Evolutionary conservation across 2,329 filamentous ascomycete species (phyloP).

Genomic region (Nothomitra cinnamomea): DNA sequence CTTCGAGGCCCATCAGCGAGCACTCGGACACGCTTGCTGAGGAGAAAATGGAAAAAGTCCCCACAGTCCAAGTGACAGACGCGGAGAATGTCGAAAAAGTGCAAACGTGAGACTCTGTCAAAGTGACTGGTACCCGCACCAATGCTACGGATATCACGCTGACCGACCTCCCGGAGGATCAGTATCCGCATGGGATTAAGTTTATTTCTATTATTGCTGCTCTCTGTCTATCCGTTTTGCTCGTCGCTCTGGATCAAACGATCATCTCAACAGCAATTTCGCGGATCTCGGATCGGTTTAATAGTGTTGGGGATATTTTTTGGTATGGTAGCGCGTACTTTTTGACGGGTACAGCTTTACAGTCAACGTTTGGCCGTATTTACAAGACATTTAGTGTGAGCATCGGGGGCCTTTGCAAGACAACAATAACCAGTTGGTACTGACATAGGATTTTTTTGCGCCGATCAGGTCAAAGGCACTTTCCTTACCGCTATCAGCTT

Average conservation of each 20-base stretch:
- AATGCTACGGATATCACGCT: background rate
- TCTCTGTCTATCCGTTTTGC: constrained; percentile 12
- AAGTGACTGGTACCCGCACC: background rate
- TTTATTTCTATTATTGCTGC: constrained; percentile 10
- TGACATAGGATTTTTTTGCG: background rate
- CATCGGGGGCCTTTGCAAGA: too few species aligned
- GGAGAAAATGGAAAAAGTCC: too few species aligned
- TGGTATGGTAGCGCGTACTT: constrained; percentile 24
- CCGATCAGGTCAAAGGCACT: constrained; percentile 14
- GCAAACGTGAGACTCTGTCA: too few species aligned
- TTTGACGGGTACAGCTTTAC: constrained; percentile 18
- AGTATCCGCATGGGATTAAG: constrained; percentile 8
- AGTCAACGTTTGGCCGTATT: constrained; percentile 19
- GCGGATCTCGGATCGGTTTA: constrained; percentile 15
- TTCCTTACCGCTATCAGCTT: constrained; percentile 22
- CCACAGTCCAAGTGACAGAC: too few species aligned
- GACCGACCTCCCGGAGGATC: constrained; percentile 2
- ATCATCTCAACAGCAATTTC: constrained; percentile 22
- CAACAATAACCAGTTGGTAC: too few species aligned
- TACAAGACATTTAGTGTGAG: constrained; percentile 16
- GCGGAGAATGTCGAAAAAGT: too few species aligned
- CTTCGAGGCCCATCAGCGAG: too few species aligned
- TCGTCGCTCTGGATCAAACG: constrained; percentile 15
- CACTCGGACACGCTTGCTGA: too few species aligned
- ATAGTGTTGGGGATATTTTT: constrained; percentile 16